Percentiles rank a stretch among this genome's conserved stretches.
phyloP scores from a whole-genome alignment of 2,329 filamentous ascomycete genomes.

The Cercospora sp. region DNA sequence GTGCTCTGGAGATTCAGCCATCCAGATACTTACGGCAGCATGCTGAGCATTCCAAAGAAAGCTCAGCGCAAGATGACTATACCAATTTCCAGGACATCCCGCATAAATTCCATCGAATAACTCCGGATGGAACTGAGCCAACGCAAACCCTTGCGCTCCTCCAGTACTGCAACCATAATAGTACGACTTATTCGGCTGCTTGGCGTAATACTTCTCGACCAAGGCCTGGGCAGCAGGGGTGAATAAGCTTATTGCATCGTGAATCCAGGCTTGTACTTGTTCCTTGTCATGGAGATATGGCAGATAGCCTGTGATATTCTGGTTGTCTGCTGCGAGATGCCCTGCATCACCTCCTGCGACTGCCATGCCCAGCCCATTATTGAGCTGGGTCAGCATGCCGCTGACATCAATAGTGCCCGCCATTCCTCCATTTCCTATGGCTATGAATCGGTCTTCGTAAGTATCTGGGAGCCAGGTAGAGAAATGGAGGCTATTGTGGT shows the following conservation, averaged over 20 bases:
- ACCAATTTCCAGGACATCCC: conserved; percentile 45
- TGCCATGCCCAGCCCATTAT: conserved; percentile 32
- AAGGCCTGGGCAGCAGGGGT: conserved; percentile 37
- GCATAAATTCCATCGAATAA: conserved; percentile 49
- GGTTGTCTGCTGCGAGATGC: conserved; percentile 31
- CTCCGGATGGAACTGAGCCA: conserved; percentile 44
- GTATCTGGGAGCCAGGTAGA: conserved; percentile 32
- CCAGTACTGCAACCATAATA: conserved; percentile 47
- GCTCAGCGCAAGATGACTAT: conserved; percentile 36
- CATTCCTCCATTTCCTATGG: conserved; percentile 36
- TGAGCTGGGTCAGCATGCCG: conserved; percentile 31
- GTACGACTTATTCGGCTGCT: conserved; percentile 39
- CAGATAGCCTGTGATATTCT: conserved; percentile 28
- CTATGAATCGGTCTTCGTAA: conserved; percentile 33
- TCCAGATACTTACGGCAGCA: conserved; percentile 13
- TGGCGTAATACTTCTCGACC: conserved; percentile 38
- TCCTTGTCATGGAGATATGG: conserved; percentile 34
- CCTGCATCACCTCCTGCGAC: conserved; percentile 33
- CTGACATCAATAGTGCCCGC: conserved; percentile 31
- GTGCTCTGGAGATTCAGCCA: not conserved
- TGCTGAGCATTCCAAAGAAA: conserved; percentile 37
- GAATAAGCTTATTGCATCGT: conserved; percentile 41
- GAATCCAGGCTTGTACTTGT: conserved; percentile 41
- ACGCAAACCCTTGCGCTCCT: conserved; percentile 45
- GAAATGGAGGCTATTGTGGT: conserved; percentile 30